These are phyloP conservation scores for Rubroshorea leprosula DNA, from an alignment of 345 rosid genomes.

Conservation along the genomic window DNA sequence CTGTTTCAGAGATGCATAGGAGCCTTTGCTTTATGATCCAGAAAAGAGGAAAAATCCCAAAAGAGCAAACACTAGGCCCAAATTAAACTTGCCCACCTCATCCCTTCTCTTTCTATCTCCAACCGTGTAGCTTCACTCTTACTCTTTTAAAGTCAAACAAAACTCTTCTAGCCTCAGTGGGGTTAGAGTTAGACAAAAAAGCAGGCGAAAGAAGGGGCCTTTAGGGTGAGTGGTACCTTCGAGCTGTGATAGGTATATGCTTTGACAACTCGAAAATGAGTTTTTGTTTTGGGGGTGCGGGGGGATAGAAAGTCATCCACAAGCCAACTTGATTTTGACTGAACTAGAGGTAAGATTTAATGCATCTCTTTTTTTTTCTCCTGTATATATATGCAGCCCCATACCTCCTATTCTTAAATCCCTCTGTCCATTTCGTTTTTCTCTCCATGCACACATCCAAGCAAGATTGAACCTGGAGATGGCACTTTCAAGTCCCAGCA, in stretches of 20 bases:
- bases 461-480: background rate
- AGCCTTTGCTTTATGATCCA: slow-evolving; percentile 24
- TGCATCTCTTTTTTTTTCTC: slow-evolving; percentile 1
- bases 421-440: slow-evolving; percentile 11
- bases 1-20: slow-evolving; percentile 29
- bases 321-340: slow-evolving; percentile 16
- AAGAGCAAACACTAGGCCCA: slow-evolving; percentile 10
- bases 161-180: slow-evolving; percentile 9
- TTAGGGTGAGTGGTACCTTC: slow-evolving; percentile 22
- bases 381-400: background rate
- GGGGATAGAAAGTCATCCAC: slow-evolving; percentile 1
- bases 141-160: slow-evolving; percentile 18
- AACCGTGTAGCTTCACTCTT: slow-evolving; percentile 20
- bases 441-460: background rate
- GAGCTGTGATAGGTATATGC: slow-evolving; percentile 16
- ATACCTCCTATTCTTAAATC: slow-evolving; percentile 3
- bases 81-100: slow-evolving; percentile 6
- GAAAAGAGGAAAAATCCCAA: slow-evolving; percentile 14
- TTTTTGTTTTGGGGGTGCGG: background rate
- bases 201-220: slow-evolving; percentile 12
- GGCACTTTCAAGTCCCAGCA: slow-evolving; percentile 1
- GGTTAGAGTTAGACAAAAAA: slow-evolving; percentile 11
- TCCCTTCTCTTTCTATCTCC: slow-evolving; percentile 5
- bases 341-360: background rate
- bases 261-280: slow-evolving; percentile 33